Percentiles rank a stretch among this genome's conserved stretches.
These are phyloP conservation scores for Rhododendron henanense DNA, from an alignment of 148 eudicot genomes.

Conservation along the genomic window DNA sequence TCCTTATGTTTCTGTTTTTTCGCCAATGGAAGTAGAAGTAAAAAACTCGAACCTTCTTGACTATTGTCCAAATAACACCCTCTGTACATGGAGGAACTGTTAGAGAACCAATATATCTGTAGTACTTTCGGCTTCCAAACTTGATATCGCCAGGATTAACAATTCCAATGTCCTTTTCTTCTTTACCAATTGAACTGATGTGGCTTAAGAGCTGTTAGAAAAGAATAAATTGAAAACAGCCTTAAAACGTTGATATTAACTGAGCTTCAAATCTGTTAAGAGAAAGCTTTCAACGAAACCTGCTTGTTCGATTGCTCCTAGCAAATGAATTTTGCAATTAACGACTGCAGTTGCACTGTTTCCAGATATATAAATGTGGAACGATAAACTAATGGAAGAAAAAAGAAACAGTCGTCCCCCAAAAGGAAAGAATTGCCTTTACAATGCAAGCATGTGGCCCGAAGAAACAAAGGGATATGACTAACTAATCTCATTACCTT, in stretches of 20 bases:
- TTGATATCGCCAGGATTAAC: constrained; percentile 23
- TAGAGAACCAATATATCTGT: constrained; percentile 41
- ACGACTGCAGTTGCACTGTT: not conserved
- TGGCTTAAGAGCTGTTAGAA: constrained; percentile 16
- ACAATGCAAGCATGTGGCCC: too few species aligned
- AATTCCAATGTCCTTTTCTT: constrained; percentile 20
- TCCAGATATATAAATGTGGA: not conserved
- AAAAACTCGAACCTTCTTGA: constrained; percentile 15
- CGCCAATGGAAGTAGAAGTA: not conserved
- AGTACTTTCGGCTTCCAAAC: constrained; percentile 29
- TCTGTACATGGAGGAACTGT: constrained; percentile 51
- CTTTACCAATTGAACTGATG: not conserved
- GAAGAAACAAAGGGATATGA: not conserved
- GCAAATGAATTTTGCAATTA: not conserved
- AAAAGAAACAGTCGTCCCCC: not conserved
- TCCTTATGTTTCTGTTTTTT: not conserved
- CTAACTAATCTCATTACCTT: constrained; percentile 16
- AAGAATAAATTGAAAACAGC: not conserved
- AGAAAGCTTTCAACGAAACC: not conserved
- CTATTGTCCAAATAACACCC: constrained; percentile 38
- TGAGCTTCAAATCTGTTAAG: not conserved
- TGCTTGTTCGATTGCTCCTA: not conserved
- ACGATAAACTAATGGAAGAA: not conserved
- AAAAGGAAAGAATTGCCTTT: too few species aligned
- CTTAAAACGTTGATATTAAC: not conserved